Conservation (phyloP, 192 early-diverging fungal genomes). For the Diversispora eburnea region DNA sequence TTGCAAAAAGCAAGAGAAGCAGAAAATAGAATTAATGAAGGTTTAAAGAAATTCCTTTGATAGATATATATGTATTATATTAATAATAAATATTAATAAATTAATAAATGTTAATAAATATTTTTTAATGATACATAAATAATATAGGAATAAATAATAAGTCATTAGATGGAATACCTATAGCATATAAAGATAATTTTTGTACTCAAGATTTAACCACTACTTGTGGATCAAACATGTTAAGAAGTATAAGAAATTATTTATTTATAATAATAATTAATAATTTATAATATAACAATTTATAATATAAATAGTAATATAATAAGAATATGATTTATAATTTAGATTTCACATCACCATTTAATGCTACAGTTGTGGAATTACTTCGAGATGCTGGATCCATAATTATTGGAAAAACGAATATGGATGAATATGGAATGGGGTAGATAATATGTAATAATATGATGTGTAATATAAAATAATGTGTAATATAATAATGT, state of each 20-base stretch:
- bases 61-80: not conserved
- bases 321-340: no score
- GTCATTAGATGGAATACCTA: constrained; percentile 59
- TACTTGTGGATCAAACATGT: constrained; percentile 72
- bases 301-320: no score
- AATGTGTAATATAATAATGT: no score
- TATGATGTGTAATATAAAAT: not conserved
- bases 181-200: constrained; percentile 84
- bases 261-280: no score
- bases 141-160: constrained; percentile 32
- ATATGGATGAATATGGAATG: constrained; percentile 99
- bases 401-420: constrained; percentile 72
- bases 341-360: constrained; percentile 63
- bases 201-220: constrained; percentile 57
- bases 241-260: constrained; percentile 40
- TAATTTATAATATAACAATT: no score
- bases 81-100: not conserved
- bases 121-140: not conserved
- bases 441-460: constrained; percentile 47
- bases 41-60: constrained; percentile 18
- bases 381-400: constrained; percentile 60
- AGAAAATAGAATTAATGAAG: constrained; percentile 33
- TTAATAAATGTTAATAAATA: no score
- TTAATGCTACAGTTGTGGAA: constrained; percentile 69
- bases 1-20: constrained; percentile 31